A percentile compares a stretch with the other conserved stretches of the same genome.
Evolutionary conservation across 768 basidiomycete species (phyloP).

Genomic region (Kondoa subrosea): DNA sequence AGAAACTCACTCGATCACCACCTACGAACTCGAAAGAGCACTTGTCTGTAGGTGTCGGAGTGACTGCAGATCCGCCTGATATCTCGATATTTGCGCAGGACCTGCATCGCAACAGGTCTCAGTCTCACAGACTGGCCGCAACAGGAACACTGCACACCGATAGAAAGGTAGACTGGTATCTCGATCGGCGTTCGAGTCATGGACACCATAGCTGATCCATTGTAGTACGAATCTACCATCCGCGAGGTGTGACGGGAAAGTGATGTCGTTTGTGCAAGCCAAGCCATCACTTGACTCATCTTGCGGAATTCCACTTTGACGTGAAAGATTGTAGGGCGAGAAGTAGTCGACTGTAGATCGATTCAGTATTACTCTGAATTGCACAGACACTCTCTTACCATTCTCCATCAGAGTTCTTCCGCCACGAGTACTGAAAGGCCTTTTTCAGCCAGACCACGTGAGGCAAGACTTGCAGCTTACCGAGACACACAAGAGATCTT

Average conservation of each 20-base stretch:
- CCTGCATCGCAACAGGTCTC: no score
- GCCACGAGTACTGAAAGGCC: no score
- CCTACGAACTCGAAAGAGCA: not conserved
- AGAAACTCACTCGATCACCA: not conserved
- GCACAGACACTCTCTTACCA: no score
- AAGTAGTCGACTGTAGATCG: no score
- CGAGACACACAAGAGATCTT: conserved; percentile 4
- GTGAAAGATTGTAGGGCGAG: not conserved
- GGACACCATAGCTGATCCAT: not conserved
- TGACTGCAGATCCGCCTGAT: not conserved
- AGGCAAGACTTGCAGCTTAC: no score
- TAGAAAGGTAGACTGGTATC: not conserved
- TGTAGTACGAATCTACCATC: not conserved
- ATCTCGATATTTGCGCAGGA: not conserved
- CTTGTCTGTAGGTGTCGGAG: not conserved
- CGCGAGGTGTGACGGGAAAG: not conserved
- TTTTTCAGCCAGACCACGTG: no score
- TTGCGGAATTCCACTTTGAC: not conserved
- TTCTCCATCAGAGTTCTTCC: no score
- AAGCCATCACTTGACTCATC: not conserved
- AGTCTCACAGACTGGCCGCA: no score
- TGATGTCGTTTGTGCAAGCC: not conserved
- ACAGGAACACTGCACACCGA: no score
- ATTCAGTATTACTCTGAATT: no score
- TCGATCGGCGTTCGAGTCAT: not conserved